Evolutionary conservation across 2,329 filamentous ascomycete species (phyloP).

Genomic region (Periconia macrospinosa): DNA sequence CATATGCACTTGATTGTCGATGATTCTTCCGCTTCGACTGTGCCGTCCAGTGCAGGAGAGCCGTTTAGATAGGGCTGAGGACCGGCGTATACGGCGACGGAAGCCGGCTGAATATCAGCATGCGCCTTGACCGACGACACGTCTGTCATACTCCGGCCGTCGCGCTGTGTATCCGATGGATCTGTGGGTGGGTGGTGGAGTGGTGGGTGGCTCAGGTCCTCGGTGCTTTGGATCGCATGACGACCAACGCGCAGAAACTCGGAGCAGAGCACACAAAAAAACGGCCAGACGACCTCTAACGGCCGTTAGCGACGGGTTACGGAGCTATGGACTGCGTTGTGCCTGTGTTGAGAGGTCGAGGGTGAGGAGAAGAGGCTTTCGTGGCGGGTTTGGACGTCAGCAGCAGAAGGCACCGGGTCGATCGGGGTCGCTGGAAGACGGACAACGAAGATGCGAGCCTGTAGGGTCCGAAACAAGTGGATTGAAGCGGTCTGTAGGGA

Average conservation of each 20-base stretch:
- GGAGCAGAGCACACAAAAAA: conserved; percentile 27
- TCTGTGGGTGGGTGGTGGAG: conserved; percentile 17
- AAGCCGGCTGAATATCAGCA: conserved; percentile 47
- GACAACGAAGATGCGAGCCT: conserved; percentile 13
- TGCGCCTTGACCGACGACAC: conserved; percentile 45
- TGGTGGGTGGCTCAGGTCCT: conserved; percentile 40
- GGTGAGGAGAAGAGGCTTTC: conserved; percentile 27
- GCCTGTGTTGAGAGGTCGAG: conserved; percentile 14
- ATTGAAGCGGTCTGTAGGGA: conserved; percentile 4
- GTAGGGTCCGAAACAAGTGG: conserved; percentile 21
- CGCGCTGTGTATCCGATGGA: conserved; percentile 17
- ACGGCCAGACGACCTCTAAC: conserved; percentile 26
- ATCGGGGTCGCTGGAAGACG: conserved; percentile 23
- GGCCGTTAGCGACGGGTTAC: conserved; percentile 20
- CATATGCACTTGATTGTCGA: conserved; percentile 99
- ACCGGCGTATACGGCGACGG: conserved; percentile 32
- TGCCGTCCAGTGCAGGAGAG: conserved; percentile 37
- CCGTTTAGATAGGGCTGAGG: conserved; percentile 38
- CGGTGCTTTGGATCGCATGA: conserved; percentile 46
- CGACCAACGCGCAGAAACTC: conserved; percentile 40
- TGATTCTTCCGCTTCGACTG: conserved; percentile 70
- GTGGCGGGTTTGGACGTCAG: conserved; percentile 28
- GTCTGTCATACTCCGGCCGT: conserved; percentile 47
- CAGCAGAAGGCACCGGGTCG: conserved; percentile 18
- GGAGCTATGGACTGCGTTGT: conserved; percentile 9